phyloP scores from a whole-genome alignment of 176 grass and related monocot species.

The Eleusine indica region DNA sequence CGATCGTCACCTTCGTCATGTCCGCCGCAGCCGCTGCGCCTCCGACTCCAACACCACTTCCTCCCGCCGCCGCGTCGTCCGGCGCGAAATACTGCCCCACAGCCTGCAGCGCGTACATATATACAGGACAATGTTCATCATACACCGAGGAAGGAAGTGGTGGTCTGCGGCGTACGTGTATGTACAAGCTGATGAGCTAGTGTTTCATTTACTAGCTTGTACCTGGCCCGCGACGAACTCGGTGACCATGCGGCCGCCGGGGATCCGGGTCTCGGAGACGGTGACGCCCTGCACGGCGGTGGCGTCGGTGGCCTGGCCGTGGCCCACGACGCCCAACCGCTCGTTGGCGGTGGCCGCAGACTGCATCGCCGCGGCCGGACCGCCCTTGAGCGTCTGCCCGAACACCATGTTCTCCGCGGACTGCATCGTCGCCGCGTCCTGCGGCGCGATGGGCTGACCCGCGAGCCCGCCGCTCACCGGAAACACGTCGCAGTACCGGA shows the following conservation, averaged over 20 bases:
- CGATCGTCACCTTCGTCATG: slow-evolving; percentile 53
- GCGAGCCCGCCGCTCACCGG: slow-evolving; percentile 53
- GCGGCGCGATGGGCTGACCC: slow-evolving; percentile 47
- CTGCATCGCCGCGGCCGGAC: slow-evolving; percentile 65
- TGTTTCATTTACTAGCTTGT: too few relatives aligned
- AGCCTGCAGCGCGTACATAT: neutral
- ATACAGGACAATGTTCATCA: neutral
- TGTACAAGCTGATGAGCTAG: too few relatives aligned
- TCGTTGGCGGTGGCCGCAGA: slow-evolving; percentile 64
- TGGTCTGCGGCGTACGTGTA: too few relatives aligned
- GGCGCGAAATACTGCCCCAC: slow-evolving; percentile 39
- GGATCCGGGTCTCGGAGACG: slow-evolving; percentile 53
- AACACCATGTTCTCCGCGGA: slow-evolving; percentile 54
- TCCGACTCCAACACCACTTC: rapidly evolving
- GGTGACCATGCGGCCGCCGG: slow-evolving; percentile 56
- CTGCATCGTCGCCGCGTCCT: slow-evolving; percentile 81
- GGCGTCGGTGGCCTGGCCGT: slow-evolving; percentile 53
- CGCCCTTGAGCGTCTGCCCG: slow-evolving; percentile 53
- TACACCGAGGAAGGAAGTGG: too few relatives aligned
- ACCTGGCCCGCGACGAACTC: slow-evolving; percentile 82
- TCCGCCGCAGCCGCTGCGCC: neutral
- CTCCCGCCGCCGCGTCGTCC: neutral
- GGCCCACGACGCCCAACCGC: slow-evolving; percentile 53
- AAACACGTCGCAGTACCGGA: slow-evolving; percentile 72
- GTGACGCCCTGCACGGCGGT: slow-evolving; percentile 49